phyloP scores from a whole-genome alignment of 2,329 filamentous ascomycete genomes.

The Bipolaris gigantea region DNA sequence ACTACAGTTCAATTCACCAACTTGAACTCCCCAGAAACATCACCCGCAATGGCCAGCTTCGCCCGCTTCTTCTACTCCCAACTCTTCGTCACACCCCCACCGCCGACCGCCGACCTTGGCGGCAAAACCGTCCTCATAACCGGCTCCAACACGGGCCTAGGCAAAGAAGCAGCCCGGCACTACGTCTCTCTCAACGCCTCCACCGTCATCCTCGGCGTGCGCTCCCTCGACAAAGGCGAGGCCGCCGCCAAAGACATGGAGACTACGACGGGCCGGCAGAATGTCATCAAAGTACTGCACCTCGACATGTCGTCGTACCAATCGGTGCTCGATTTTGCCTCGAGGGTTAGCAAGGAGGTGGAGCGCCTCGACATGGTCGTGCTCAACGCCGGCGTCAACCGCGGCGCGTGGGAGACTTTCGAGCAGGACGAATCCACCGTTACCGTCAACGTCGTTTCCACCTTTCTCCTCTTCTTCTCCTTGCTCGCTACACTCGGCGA shows the following conservation, averaged over 20 bases:
- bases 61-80: constrained; percentile 46
- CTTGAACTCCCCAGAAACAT: neutral
- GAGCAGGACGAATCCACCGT: constrained; percentile 40
- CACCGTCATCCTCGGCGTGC: constrained; percentile 52
- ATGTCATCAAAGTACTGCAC: constrained; percentile 51
- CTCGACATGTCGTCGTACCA: constrained; percentile 49
- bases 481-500: constrained; percentile 33
- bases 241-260: constrained; percentile 49
- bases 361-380: constrained; percentile 43
- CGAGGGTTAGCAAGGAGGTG: constrained; percentile 24
- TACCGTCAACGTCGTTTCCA: constrained; percentile 47
- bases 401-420: constrained; percentile 25
- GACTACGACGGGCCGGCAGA: constrained; percentile 27
- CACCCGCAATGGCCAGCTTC: constrained; percentile 2
- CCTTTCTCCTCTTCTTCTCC: constrained; percentile 41
- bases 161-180: constrained; percentile 51
- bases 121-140: constrained; percentile 53
- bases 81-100: constrained; percentile 43
- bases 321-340: constrained; percentile 43
- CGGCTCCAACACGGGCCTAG: constrained; percentile 53
- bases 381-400: constrained; percentile 46
- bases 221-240: constrained; percentile 50
- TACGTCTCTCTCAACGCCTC: constrained; percentile 46
- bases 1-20: neutral
- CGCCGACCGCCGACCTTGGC: constrained; percentile 28